Evolutionary conservation across 2,329 filamentous ascomycete genomes (phyloP).

Genomic region (Talaromyces sp.): DNA sequence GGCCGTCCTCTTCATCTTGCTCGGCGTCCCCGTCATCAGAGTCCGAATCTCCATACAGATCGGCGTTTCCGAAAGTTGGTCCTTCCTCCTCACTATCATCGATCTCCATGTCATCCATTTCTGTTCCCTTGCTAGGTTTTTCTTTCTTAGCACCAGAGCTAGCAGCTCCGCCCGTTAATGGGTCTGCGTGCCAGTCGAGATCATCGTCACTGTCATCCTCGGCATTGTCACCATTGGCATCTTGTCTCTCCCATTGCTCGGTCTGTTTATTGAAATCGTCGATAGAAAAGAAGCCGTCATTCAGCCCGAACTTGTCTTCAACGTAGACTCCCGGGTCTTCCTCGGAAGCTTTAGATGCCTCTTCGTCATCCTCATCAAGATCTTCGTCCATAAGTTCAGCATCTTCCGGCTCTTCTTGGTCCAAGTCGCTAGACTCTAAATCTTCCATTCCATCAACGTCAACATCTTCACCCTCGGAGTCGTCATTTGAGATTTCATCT

Average conservation of each 20-base stretch:
- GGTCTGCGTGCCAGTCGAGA: slow-evolving; percentile 86
- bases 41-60: slow-evolving; percentile 67
- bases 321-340: slow-evolving; percentile 59
- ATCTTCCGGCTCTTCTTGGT: slow-evolving; percentile 12
- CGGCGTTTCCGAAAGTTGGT: slow-evolving; percentile 80
- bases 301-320: slow-evolving; percentile 79
- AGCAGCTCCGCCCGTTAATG: slow-evolving; percentile 51
- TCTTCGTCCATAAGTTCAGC: slow-evolving; percentile 11
- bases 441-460: slow-evolving; percentile 16
- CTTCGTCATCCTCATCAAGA: slow-evolving; percentile 12
- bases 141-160: slow-evolving; percentile 9
- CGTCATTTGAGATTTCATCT: slow-evolving; percentile 16
- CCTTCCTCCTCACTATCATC: slow-evolving; percentile 64
- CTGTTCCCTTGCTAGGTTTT: slow-evolving; percentile 22
- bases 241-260: slow-evolving; percentile 84
- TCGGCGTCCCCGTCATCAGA: slow-evolving; percentile 62
- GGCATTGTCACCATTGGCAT: slow-evolving; percentile 73
- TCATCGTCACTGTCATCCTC: slow-evolving; percentile 79
- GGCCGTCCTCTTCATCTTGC: slow-evolving; percentile 60
- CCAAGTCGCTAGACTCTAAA: slow-evolving; percentile 1
- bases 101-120: slow-evolving; percentile 62
- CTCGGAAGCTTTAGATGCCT: slow-evolving; percentile 30
- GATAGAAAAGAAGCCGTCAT: slow-evolving; percentile 97
- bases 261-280: slow-evolving; percentile 96
- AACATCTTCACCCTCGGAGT: slow-evolving; percentile 11